phyloP scores from a whole-genome alignment of 352 stramenopile species.

The Phytophthora ohioensis region DNA sequence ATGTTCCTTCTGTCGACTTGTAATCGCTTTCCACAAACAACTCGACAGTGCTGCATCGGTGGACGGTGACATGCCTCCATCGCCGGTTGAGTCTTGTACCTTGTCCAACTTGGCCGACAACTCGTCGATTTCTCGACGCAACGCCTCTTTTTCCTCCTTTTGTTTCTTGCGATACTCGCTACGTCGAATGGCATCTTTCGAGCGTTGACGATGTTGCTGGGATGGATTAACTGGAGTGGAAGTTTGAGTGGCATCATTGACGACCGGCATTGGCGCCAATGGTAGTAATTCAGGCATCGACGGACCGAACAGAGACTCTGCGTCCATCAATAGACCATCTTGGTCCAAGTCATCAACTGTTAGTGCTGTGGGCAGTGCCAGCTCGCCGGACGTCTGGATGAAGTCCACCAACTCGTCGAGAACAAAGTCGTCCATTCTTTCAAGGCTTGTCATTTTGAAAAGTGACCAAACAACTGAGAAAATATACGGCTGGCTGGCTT shows the following conservation, averaged over 20 bases:
- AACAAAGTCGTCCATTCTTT: constrained; percentile 37
- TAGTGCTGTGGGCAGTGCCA: constrained; percentile 21
- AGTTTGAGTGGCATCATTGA: background rate
- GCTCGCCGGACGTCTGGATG: constrained; percentile 31
- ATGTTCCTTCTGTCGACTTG: constrained; percentile 37
- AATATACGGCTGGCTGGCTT: constrained; percentile 9
- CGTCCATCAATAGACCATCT: constrained; percentile 3
- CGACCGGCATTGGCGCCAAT: background rate
- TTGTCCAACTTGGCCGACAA: constrained; percentile 39
- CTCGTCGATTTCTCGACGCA: constrained; percentile 40
- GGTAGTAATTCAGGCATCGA: background rate
- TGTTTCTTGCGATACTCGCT: constrained; percentile 48
- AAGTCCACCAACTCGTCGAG: constrained; percentile 42
- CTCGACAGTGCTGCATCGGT: constrained; percentile 33
- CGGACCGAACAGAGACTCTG: constrained; percentile 7
- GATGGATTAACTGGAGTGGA: background rate
- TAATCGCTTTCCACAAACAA: constrained; percentile 44
- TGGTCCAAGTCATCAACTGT: constrained; percentile 6
- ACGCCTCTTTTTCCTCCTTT: constrained; percentile 45
- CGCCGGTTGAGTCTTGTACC: constrained; percentile 22
- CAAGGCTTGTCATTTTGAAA: constrained; percentile 31
- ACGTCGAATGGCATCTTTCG: constrained; percentile 41
- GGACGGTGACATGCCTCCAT: constrained; percentile 8
- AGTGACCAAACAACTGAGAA: constrained; percentile 7
- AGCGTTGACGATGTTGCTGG: constrained; percentile 13